A percentile compares a stretch with the other conserved stretches of the same genome.
phyloP scores from a whole-genome alignment of 129 eudicot genomes.

The Escallonia herrerae region DNA sequence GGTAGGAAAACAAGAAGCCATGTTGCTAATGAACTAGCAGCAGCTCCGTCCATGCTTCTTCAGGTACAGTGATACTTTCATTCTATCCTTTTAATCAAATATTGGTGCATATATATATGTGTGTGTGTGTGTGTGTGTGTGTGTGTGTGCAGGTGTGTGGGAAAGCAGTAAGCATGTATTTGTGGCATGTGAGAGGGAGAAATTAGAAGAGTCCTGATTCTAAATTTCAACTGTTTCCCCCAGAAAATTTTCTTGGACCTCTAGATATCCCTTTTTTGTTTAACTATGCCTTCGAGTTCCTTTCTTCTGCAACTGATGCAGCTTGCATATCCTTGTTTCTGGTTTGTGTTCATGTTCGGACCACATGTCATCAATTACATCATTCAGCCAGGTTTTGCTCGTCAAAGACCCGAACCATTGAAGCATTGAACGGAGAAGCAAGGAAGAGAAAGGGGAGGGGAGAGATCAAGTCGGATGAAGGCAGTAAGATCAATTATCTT shows the following conservation, averaged over 20 bases:
- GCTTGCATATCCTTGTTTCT: conserved; percentile 34
- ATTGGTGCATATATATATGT: neutral
- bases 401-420: conserved; percentile 40
- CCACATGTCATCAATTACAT: conserved; percentile 22
- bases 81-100: neutral
- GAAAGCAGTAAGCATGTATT: neutral
- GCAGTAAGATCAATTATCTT: too few species aligned
- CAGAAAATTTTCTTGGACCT: neutral
- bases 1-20: conserved; percentile 82
- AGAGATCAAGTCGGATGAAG: neutral
- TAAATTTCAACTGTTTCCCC: neutral
- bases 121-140: neutral
- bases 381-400: conserved; percentile 82
- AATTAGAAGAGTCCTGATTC: neutral
- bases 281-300: conserved; percentile 5
- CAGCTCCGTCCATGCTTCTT: conserved; percentile 77
- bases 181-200: neutral
- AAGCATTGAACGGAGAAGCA: conserved; percentile 21
- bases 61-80: conserved; percentile 42
- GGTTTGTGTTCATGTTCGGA: conserved; percentile 38
- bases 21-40: conserved; percentile 36
- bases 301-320: conserved; percentile 29
- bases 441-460: neutral
- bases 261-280: neutral
- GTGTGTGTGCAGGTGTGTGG: too few species aligned